Conservation (phyloP, 2,329 filamentous ascomycete genomes). For the Zopfia rhizophila region DNA sequence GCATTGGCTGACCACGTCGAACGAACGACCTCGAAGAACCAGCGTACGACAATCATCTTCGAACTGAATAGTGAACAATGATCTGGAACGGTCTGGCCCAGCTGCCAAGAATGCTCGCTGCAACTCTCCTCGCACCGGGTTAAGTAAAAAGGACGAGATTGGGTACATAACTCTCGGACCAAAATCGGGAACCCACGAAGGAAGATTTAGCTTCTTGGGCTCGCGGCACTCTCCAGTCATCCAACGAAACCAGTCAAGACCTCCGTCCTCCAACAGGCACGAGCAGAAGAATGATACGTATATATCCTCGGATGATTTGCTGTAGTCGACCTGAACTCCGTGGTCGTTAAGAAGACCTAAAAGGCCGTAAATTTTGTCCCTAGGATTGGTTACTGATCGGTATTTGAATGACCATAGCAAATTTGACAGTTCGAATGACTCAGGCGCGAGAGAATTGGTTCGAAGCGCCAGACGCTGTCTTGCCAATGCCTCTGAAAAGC, state of each 20-base stretch:
- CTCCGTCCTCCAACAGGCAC: constrained; percentile 1
- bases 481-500: neutral
- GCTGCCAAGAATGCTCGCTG: constrained; percentile 1
- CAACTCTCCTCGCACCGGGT: constrained; percentile 3
- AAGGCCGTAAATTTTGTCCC: constrained; percentile 1
- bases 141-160: constrained; percentile 1
- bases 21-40: constrained; percentile 1
- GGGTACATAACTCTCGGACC: neutral
- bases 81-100: constrained; percentile 1
- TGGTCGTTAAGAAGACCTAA: constrained; percentile 2
- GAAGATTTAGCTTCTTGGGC: constrained; percentile 2
- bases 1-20: constrained; percentile 2
- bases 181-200: constrained; percentile 3
- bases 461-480: constrained; percentile 1
- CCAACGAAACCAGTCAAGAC: constrained; percentile 3
- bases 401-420: constrained; percentile 2
- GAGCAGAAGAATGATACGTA: constrained; percentile 1
- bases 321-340: constrained; percentile 2
- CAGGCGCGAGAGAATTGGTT: neutral
- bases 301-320: constrained; percentile 1
- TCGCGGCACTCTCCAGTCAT: constrained; percentile 2
- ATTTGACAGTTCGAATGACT: constrained; percentile 3
- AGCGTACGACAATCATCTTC: neutral
- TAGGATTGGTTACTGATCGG: constrained; percentile 1
- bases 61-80: constrained; percentile 2